Evolutionary conservation across 768 basidiomycete genomes (phyloP), one percentile per base, ranked within the genome.

Genomic region (Mycena venus): DNA sequence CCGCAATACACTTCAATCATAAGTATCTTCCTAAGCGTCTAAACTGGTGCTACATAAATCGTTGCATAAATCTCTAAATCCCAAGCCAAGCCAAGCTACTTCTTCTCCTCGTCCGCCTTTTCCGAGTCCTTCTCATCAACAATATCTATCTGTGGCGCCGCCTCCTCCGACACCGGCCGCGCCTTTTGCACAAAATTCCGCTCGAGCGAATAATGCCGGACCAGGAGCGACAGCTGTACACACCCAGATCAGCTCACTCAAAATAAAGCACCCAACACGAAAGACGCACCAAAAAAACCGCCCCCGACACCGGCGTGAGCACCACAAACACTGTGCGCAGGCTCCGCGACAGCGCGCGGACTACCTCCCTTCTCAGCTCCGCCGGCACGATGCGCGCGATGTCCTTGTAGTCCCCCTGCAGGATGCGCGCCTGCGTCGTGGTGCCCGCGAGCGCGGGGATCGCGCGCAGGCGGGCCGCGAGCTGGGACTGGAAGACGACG

Each of bases 391-490:
- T 73, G 49, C 49, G 42, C 44, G 62, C 53, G 58, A 73, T 73
- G 51, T 73, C 65, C 66, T 61, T 67, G 51, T 73, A 73, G 40
- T 73, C 55, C 9, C 72, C 72, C 29, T 73, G 58, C 17, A 73
- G 59, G 59, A 73, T 73, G 66, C 72, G 68, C 23, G 34, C 49
- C 25, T 49, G 32, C 32, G 66, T 62, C 21, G 65, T 0, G 27
- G 65, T 73, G 7, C 66, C 65, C 19, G 66, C 49, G 17, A 73
- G 29, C 3, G 51, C 72, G 19, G 66, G 65, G 10, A 73, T 73
- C 15, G 38, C 51, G 3, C 66, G 65, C 58, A 73, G 59, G n/a
- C 72, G 72, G 11, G 23, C n/a, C 15, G 65, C 66, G 19, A 73
- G 72, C 19, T 73, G 56, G 38, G 65, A 51, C 34, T 73, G 72